phyloP scores from a whole-genome alignment of 257 asterid species.

The Solanum sejunctum region DNA sequence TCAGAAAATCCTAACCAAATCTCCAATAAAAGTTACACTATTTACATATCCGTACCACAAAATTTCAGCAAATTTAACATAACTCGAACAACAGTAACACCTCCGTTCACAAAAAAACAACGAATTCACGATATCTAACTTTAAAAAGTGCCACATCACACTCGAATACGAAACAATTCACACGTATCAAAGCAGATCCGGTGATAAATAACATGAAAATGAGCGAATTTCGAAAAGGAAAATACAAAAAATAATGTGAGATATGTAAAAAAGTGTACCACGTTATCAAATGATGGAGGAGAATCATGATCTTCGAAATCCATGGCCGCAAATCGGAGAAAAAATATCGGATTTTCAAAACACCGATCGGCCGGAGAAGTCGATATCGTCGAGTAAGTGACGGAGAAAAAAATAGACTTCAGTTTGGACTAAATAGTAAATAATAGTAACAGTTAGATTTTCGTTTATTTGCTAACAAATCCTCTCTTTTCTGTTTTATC shows the following conservation, averaged over 20 bases:
- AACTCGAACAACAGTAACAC: background rate
- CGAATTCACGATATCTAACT: background rate
- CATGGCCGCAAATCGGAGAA: conserved; percentile 4
- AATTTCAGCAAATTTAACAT: background rate
- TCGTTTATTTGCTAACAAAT: background rate
- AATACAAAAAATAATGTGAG: background rate
- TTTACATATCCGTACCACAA: background rate
- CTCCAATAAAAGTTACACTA: background rate
- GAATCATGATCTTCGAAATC: conserved; percentile 16
- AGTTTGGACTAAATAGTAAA: background rate
- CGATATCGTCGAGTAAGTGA: background rate
- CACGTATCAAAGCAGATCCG: background rate
- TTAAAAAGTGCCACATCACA: background rate
- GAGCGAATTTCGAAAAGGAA: background rate
- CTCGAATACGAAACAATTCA: background rate
- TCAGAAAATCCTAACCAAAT: background rate
- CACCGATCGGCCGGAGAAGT: background rate
- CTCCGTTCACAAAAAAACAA: background rate
- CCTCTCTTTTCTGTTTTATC: background rate
- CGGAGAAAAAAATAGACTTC: background rate
- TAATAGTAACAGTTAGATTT: background rate
- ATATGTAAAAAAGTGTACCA: conserved; percentile 24
- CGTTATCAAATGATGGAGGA: conserved; percentile 3
- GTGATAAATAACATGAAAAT: conserved; percentile 15
- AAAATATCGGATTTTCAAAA: background rate